Conservation (phyloP, 176 grass and related monocot species). For the Raddia guianensis region DNA sequence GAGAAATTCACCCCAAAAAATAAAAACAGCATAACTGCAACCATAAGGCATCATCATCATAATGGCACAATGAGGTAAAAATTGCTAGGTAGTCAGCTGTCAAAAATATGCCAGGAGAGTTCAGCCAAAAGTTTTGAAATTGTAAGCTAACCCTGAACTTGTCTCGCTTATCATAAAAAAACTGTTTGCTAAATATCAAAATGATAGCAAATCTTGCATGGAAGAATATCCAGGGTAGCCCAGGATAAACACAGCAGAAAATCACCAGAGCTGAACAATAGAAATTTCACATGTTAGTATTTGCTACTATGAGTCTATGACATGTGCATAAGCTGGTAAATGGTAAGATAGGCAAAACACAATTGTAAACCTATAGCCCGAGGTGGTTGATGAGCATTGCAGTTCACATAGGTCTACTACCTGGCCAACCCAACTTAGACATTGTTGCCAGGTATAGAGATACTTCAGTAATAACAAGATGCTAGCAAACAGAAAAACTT, state of each 20-base stretch:
- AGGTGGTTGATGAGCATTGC: not conserved
- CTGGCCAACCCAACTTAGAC: not conserved
- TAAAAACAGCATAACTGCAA: not conserved
- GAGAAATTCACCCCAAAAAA: not conserved
- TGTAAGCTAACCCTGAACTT: not conserved
- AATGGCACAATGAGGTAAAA: not conserved
- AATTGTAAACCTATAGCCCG: not conserved
- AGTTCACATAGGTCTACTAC: not conserved
- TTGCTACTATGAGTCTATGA: not conserved
- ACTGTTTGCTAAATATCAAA: not conserved
- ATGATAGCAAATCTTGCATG: not conserved
- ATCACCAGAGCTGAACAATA: not conserved
- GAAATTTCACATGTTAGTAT: not conserved
- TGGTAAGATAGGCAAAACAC: not conserved
- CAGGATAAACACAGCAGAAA: not conserved
- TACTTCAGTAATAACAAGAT: not conserved
- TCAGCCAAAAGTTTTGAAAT: not conserved
- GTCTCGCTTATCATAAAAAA: not conserved
- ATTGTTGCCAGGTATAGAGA: not conserved
- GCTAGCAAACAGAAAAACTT: not conserved
- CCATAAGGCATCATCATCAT: not conserved
- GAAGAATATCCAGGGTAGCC: not conserved
- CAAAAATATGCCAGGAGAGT: not conserved
- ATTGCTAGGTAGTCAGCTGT: not conserved
- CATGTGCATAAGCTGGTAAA: not conserved